Conservation (phyloP, 1,139 yeast species). For the Pichia sp. region DNA sequence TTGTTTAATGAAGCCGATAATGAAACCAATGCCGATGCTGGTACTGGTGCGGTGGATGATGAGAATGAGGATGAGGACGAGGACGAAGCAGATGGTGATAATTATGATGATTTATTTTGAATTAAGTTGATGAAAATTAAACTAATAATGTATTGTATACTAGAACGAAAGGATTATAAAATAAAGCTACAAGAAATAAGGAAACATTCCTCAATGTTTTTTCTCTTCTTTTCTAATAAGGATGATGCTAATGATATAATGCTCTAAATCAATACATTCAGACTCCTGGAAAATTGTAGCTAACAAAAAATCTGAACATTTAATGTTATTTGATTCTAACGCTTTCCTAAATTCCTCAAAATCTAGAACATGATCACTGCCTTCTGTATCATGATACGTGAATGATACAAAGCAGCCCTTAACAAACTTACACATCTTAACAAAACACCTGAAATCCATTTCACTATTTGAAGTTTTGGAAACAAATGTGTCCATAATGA, state of each 20-base stretch:
- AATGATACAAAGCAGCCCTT: constrained; percentile 28
- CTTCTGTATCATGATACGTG: constrained; percentile 23
- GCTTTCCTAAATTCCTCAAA: constrained; percentile 25
- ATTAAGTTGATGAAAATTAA: neutral
- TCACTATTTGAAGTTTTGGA: constrained; percentile 8
- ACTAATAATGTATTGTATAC: neutral
- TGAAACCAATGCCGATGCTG: neutral
- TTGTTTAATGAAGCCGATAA: neutral
- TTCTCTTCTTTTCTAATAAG: constrained; percentile 22
- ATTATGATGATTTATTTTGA: constrained; percentile 38
- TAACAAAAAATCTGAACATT: constrained; percentile 20
- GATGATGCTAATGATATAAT: constrained; percentile 25
- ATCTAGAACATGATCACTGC: constrained; percentile 18
- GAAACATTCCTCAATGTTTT: neutral
- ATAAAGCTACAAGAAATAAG: too few species aligned
- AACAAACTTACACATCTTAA: constrained; percentile 23
- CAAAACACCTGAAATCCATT: constrained; percentile 24
- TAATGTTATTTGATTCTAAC: constrained; percentile 19
- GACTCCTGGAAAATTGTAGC: constrained; percentile 19
- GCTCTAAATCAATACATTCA: constrained; percentile 22
- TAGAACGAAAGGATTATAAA: neutral
- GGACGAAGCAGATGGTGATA: constrained; percentile 33
- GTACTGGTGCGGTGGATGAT: neutral
- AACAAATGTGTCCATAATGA: constrained; percentile 18
- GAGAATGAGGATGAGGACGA: constrained; percentile 30